Evolutionary conservation across 2,329 filamentous ascomycete species (phyloP).

Genomic region (Arthrobotrys megalospora): DNA sequence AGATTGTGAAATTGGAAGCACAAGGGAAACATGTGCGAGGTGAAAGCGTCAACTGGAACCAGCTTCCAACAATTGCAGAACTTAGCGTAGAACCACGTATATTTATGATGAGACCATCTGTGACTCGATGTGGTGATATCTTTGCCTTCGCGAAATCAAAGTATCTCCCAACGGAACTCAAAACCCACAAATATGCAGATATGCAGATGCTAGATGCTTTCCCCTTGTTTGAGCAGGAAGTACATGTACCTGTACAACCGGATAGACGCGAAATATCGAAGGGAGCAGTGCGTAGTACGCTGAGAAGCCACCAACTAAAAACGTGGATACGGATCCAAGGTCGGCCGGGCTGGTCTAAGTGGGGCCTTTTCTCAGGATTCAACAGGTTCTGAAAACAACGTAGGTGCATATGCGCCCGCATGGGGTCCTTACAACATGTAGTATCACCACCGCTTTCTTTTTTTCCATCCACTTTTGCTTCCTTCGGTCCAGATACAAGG

Average conservation of each 20-base stretch:
- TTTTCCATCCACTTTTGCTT: not conserved
- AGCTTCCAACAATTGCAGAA: not conserved
- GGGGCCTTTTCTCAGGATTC: slow-evolving; percentile 29
- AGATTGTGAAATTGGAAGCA: not conserved
- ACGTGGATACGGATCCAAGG: slow-evolving; percentile 22
- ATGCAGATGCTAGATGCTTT: not conserved
- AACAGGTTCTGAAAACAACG: slow-evolving; percentile 41
- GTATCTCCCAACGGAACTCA: not conserved
- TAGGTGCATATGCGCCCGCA: slow-evolving; percentile 42
- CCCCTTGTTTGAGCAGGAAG: slow-evolving; percentile 1
- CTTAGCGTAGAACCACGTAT: not conserved
- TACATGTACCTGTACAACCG: slow-evolving; percentile 8
- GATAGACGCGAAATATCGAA: not conserved
- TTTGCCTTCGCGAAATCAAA: not conserved
- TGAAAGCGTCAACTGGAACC: not conserved
- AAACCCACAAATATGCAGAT: not conserved
- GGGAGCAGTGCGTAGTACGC: not conserved
- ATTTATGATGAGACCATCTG: slow-evolving; percentile 1
- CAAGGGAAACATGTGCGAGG: not conserved
- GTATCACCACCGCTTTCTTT: not conserved
- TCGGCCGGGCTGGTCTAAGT: slow-evolving; percentile 15
- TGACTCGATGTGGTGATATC: slow-evolving; percentile 2
- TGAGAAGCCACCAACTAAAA: slow-evolving; percentile 2
- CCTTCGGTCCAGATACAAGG: not conserved
- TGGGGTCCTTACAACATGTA: slow-evolving; percentile 9